phyloP scores from a whole-genome alignment of 306 rosid species.

The Pterocarpus santalinus region DNA sequence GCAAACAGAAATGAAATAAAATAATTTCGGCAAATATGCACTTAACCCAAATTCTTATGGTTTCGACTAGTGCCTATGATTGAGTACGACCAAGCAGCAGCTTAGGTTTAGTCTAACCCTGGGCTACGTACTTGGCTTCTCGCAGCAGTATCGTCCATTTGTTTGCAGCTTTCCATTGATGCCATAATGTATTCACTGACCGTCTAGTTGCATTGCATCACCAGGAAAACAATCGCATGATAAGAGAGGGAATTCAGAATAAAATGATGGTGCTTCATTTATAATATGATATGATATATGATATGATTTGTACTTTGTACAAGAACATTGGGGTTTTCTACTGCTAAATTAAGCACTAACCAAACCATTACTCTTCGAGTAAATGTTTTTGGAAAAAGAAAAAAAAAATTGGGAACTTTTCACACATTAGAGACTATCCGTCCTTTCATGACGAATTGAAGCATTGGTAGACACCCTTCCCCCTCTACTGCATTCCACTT shows the following conservation, averaged over 20 bases:
- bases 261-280: slow-evolving; percentile 38
- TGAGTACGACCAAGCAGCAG: no score
- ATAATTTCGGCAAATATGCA: not conserved
- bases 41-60: not conserved
- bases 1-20: not conserved
- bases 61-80: no score
- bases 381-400: not conserved
- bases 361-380: slow-evolving; percentile 34
- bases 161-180: not conserved
- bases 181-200: no score
- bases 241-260: slow-evolving; percentile 17
- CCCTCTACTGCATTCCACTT: slow-evolving; percentile 24
- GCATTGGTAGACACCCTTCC: slow-evolving; percentile 14
- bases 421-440: not conserved
- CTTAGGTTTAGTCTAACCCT: no score
- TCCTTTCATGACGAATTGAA: slow-evolving; percentile 24
- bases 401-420: not conserved
- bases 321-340: slow-evolving; percentile 32
- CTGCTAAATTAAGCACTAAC: slow-evolving; percentile 43
- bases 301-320: slow-evolving; percentile 43
- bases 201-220: no score
- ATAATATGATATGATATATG: not conserved
- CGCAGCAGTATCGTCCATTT: not conserved
- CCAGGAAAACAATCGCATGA: not conserved
- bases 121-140: not conserved